Evolutionary conservation across 306 rosid species (phyloP), one percentile per base, ranked within the genome.

Genomic region (Quercus mongolica): DNA sequence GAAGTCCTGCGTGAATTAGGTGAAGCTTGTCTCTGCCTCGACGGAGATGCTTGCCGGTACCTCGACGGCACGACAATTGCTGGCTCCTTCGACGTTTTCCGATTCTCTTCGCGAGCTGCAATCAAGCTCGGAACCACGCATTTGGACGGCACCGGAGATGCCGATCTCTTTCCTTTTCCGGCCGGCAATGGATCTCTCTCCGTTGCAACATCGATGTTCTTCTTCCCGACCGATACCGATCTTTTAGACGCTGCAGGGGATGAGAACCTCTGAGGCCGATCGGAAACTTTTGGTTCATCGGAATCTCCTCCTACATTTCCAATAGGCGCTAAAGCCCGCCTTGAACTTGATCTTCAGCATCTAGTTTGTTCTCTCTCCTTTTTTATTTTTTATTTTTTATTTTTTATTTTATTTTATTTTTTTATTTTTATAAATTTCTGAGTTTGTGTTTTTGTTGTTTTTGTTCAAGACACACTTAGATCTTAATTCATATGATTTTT

Each of bases 81-180:
- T 0, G 98, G 87, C 78, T 95, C 99, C 71, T 80, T 83, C 0
- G 92, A 78, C 21, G 67, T 61, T 87, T 78, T 93, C 58, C 96
- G 82, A 13, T 86, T 91, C 74, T 95, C 98, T 21, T 95, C 99
- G 0, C 89, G 85, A 5, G 99, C 98, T 4, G 85, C 86, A 21
- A 82, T 73, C 58, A 95, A 80, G 80, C 99, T 93, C 1, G 99
- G 97, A 76, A 95, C 98, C 25, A 86, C 90, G 19, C 98, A 91
- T 74, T 95, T 95, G 0, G 99, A 93, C 5, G 98, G 99, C 19
- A 83, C 96, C 0, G 99, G 99, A 4, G 99, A 95, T 1, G 93
- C 86, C 3, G 99, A 91, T 56, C 99, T 62, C 88, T 88, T 95
- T 28, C 83, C 96, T 61, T 89, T 95, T 5, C 86, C 92, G 0